phyloP scores from a whole-genome alignment of 2,329 filamentous ascomycete genomes.

The Neophaeococcomyces aloes region DNA sequence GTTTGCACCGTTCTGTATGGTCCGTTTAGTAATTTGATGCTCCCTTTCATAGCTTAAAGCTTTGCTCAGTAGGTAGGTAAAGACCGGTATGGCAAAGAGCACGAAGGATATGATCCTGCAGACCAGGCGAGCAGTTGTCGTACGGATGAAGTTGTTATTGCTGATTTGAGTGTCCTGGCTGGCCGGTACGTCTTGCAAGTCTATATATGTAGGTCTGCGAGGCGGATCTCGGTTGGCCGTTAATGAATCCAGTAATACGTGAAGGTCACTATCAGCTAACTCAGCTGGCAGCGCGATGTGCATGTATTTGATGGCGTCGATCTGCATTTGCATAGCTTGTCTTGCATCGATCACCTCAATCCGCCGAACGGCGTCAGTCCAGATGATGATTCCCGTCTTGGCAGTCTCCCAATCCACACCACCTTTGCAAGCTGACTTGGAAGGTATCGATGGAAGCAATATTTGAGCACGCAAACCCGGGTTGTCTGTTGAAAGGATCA shows the following conservation, averaged over 20 bases:
- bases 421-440: too few species aligned
- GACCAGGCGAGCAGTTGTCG: constrained; percentile 1
- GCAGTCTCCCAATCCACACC: too few species aligned
- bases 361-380: too few species aligned
- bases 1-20: neutral
- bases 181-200: neutral
- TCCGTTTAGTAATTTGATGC: constrained; percentile 5
- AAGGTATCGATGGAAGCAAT: too few species aligned
- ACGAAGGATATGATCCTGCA: constrained; percentile 1
- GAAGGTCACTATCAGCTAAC: neutral
- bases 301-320: constrained; percentile 1
- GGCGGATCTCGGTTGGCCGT: neutral
- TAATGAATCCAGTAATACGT: neutral
- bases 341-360: neutral
- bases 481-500: too few species aligned
- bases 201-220: neutral
- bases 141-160: neutral
- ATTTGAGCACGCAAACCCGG: too few species aligned
- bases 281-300: neutral
- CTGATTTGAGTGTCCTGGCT: neutral
- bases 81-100: constrained; percentile 2
- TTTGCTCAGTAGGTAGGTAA: constrained; percentile 1
- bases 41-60: constrained; percentile 5
- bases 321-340: neutral
- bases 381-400: too few species aligned